phyloP scores from a whole-genome alignment of 1,284 basidiomycete genomes.

The Leccinum variabile region DNA sequence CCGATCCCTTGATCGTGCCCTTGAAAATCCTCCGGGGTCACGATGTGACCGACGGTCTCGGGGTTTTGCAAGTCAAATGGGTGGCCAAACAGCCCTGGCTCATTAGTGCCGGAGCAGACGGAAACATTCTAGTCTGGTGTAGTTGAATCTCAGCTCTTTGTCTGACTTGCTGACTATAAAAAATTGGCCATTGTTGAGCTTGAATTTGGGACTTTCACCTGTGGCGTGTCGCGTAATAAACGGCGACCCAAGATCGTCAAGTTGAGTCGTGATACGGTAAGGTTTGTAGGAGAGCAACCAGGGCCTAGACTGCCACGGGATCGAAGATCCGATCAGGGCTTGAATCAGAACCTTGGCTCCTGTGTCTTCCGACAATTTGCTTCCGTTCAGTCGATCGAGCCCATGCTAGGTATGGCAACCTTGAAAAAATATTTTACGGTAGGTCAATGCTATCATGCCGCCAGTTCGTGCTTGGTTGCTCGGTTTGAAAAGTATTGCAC shows the following conservation, averaged over 20 bases:
- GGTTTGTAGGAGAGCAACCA: slow-evolving; percentile 10
- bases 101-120: slow-evolving; percentile 91
- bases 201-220: slow-evolving; percentile 17
- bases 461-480: neutral
- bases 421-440: neutral
- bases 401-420: neutral
- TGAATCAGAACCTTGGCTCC: slow-evolving; percentile 4
- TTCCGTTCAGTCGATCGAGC: slow-evolving; percentile 8
- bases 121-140: slow-evolving; percentile 87
- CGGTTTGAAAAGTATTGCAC: slow-evolving; percentile 1
- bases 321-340: slow-evolving; percentile 1
- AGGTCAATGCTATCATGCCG: neutral
- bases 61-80: slow-evolving; percentile 92
- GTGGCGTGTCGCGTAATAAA: slow-evolving; percentile 20
- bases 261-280: neutral
- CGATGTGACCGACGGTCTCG: slow-evolving; percentile 79
- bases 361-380: slow-evolving; percentile 9
- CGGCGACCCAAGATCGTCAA: neutral
- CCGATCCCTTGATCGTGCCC: slow-evolving; percentile 95
- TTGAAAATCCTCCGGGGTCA: slow-evolving; percentile 96
- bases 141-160: slow-evolving; percentile 45
- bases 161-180: slow-evolving; percentile 31
- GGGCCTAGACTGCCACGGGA: slow-evolving; percentile 1
- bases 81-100: slow-evolving; percentile 91
- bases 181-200: slow-evolving; percentile 30